Base-by-base conservation (phyloP, 2,329 filamentous ascomycete species). In the Stagonosporopsis tanaceti region DNA sequence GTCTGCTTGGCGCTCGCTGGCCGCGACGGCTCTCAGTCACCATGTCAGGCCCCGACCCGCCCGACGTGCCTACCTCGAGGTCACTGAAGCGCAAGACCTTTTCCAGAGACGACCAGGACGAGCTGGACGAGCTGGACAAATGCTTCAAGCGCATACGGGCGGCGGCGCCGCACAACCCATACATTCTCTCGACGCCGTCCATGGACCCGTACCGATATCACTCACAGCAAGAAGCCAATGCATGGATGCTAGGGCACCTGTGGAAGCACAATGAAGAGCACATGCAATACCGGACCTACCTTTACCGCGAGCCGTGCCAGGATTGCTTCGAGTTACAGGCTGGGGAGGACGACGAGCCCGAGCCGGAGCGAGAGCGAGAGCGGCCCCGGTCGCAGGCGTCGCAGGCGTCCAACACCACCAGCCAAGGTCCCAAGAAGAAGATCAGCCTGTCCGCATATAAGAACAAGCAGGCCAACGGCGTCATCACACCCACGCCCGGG, bases 361-460 rank as follows among this genome's bases (percentile, higher is more conserved):
- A 71, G 52, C 79, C 79, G 62, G 73, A 78, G 59, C 74, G 70
- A 63, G 73, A 78, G 59, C 74, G 71, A 63, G 73, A 78, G 59
- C 74, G 70, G 25, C 75, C 78, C 50, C 68, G 72, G 61, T 62
- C 69, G 9, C 64, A 69, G 44, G 56, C 61, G 27, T 57, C 54
- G 34, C 68, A 71, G 42, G 53, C 64, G 12, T 64, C 65, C n/a
- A 72, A 69, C 53, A 80, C 78, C 20, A 77, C 81, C 35, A 70
- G 48, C 24, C 69, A 70, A 27, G 76, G 64, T 41, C 78, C 79
- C 24, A 87, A 85, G 76, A 88, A 87, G 77, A 88, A 87, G 72
- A 87, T 88, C 59, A 86, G 79, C 52, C 72, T 88, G 50, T 84
- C 80, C 39, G 85, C 84, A 37, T 89, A 88, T 73, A 87, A 85